Percentiles rank a stretch among this genome's conserved stretches.
Conservation (phyloP, 768 basidiomycete genomes). For the Termitomyces sp. region DNA sequence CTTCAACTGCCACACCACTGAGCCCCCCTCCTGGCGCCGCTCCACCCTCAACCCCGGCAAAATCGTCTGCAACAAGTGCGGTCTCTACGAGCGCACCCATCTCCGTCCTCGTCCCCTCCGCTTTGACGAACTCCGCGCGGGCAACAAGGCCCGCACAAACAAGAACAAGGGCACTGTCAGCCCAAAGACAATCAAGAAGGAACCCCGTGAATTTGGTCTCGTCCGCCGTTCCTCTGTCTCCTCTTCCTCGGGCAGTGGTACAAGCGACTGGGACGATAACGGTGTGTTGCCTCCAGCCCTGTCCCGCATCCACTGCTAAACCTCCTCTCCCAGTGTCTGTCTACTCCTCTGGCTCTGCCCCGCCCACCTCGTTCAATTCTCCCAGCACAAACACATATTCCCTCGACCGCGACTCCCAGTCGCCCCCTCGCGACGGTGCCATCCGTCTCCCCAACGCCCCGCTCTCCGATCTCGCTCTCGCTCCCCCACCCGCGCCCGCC, state of each 20-base stretch:
- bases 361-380: conserved; percentile 64
- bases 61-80: conserved; percentile 94
- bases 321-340: conserved; percentile 33
- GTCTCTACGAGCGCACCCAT: conserved; percentile 87
- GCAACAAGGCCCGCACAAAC: conserved; percentile 73
- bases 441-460: conserved; percentile 76
- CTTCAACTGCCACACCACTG: conserved; percentile 90
- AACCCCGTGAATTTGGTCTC: conserved; percentile 48
- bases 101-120: conserved; percentile 76
- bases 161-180: conserved; percentile 32
- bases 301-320: conserved; percentile 15
- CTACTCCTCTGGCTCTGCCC: conserved; percentile 56
- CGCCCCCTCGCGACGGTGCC: conserved; percentile 46
- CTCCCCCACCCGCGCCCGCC: background rate
- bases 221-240: conserved; percentile 61
- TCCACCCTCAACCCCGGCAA: conserved; percentile 87
- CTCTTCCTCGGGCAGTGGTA: conserved; percentile 50
- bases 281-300: conserved; percentile 39
- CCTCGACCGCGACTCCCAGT: conserved; percentile 52
- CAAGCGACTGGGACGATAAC: conserved; percentile 81
- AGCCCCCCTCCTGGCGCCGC: conserved; percentile 85
- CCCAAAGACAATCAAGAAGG: conserved; percentile 57
- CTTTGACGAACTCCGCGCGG: conserved; percentile 83
- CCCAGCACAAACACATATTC: conserved; percentile 56
- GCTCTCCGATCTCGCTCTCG: conserved; percentile 55